Conservation (phyloP, 2,329 filamentous ascomycete genomes). For the Talaromyces sp. region DNA sequence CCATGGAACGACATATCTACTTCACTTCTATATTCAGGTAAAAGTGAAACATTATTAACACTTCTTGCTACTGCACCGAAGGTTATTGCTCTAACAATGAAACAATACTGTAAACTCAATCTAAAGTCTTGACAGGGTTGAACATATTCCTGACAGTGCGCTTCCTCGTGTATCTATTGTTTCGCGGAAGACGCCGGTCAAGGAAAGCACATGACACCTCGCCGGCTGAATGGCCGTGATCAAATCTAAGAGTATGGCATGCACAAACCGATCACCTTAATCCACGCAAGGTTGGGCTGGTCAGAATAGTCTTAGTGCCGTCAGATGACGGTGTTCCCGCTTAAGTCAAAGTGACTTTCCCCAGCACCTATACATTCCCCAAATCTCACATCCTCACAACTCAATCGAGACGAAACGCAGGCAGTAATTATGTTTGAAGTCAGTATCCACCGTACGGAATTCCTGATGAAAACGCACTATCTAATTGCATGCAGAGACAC, state of each 20-base stretch:
- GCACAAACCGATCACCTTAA: no score
- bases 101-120: no score
- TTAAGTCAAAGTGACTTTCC: slow-evolving; percentile 1
- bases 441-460: no score
- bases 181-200: neutral
- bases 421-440: slow-evolving; percentile 16
- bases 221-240: neutral
- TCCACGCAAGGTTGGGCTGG: neutral
- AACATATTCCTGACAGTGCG: neutral
- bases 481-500: slow-evolving; percentile 48
- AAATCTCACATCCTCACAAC: neutral
- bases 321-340: neutral
- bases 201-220: neutral
- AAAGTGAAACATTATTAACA: no score
- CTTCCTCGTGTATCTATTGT: neutral
- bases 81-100: no score
- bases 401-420: no score
- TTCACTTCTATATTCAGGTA: neutral
- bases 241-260: neutral
- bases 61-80: no score
- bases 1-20: neutral
- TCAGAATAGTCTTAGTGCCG: slow-evolving; percentile 5
- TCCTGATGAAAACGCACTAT: no score
- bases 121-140: neutral
- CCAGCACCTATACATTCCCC: neutral